A percentile compares a stretch with the other conserved stretches of the same genome.
Evolutionary conservation across 1,139 yeast species (phyloP).

Genomic region (Diutina sp.): DNA sequence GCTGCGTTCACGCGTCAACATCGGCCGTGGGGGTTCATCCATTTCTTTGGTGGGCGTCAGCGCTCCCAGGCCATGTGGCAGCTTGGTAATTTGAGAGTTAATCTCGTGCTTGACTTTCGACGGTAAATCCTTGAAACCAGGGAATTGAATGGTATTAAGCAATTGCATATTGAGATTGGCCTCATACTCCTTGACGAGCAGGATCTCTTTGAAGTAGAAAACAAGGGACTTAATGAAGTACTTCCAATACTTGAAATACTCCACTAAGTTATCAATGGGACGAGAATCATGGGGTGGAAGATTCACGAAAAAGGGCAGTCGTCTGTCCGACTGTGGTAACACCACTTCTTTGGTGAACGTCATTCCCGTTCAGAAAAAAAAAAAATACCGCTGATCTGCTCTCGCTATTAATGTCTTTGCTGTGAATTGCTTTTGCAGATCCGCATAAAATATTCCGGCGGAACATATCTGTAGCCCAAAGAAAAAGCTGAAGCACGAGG

Average conservation of each 20-base stretch:
- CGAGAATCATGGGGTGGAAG: constrained; percentile 26
- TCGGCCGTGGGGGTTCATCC: not conserved
- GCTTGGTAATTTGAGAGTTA: not conserved
- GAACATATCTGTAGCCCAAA: not conserved
- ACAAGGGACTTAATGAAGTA: constrained; percentile 51
- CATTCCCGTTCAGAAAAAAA: not conserved
- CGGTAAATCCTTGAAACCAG: constrained; percentile 30
- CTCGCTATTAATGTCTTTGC: not conserved
- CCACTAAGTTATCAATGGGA: constrained; percentile 39
- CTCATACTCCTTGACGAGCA: constrained; percentile 57
- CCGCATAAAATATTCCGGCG: not conserved
- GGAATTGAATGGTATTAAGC: constrained; percentile 47
- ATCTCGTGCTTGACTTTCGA: constrained; percentile 3
- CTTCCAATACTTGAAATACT: constrained; percentile 60
- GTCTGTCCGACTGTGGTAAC: constrained; percentile 21
- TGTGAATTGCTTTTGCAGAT: not conserved
- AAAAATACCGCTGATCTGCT: not conserved
- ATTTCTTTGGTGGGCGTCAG: not conserved
- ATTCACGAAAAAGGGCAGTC: constrained; percentile 27
- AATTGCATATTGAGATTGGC: constrained; percentile 53
- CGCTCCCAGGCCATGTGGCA: not conserved
- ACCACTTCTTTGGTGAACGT: constrained; percentile 16
- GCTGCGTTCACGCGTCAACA: not conserved
- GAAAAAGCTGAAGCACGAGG: not conserved
- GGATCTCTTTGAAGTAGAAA: constrained; percentile 47